Evolutionary conservation across 2,329 filamentous ascomycete species (phyloP), one percentile per base, ranked within the genome.

Genomic region (Fusarium sp.): DNA sequence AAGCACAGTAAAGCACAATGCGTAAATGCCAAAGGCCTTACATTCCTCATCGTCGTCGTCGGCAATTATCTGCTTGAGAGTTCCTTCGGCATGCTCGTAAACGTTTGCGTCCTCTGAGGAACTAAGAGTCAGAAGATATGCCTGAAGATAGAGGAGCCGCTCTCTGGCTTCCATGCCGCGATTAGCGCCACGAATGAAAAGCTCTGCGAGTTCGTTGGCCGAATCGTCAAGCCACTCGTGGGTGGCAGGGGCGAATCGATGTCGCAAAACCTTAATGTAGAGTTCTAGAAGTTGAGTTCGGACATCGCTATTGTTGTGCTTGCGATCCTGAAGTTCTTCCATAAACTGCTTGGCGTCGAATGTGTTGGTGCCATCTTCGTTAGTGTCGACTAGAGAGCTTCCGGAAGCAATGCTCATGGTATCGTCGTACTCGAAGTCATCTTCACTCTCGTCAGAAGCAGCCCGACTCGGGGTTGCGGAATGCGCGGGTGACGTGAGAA

Each of bases 231-330:
- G 91, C 89, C 81, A 83, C 35, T 79, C 75, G 33, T 83, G 80
- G 12, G 81, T 81, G 15, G 82, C 76, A 18, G 76, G 66, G 3
- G 73, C 73, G 70, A 83, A 84, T 7, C 76, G 79, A 49, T 69
- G 79, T 47, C 92, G 93, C 58, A 95, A 81, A 26, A 93, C 86
- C 60, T 78, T 80, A 66, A 83, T 75, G 54, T 80, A 84, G 28
- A 77, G 67, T 10, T 80, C 78, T 14, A 84, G 63, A 17, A 81
- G 76, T 28, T 82, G 78, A 77, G 94, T 92, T 59, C 94, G 90
- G 28, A 90, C 90, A 71, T 93, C 89, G 31, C 88, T 89, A 74
- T 91, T 94, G 82, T 92, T 94, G 74, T 92, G 90, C 86, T 97
- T 97, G 77, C 93, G 91, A 70, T 89, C 87, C 62, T 92, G 86